A percentile compares a stretch with the other conserved stretches of the same genome.
Conservation (phyloP, 2,329 filamentous ascomycete genomes). For the Botrytis elliptica region DNA sequence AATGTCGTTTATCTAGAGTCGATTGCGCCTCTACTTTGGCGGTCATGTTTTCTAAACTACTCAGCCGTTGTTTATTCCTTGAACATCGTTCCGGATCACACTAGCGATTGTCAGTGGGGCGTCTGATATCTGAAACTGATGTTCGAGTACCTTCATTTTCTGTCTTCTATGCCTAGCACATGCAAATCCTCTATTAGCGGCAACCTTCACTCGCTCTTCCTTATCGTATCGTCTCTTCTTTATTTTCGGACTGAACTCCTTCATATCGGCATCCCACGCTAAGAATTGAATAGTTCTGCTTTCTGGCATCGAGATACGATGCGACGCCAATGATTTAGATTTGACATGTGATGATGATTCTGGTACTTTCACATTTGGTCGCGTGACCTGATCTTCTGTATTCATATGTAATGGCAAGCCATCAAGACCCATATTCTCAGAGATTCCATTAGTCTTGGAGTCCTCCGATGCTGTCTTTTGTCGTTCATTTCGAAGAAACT, state of each 20-base stretch:
- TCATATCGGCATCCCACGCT: conserved; percentile 25
- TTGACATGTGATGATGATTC: conserved; percentile 14
- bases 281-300: conserved; percentile 16
- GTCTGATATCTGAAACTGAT: background rate
- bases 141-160: conserved; percentile 26
- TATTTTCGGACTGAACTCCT: conserved; percentile 20
- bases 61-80: conserved; percentile 20
- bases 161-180: conserved; percentile 26
- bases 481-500: conserved; percentile 21
- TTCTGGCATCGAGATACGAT: conserved; percentile 17
- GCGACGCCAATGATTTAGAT: conserved; percentile 1
- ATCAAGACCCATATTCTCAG: background rate
- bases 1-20: conserved; percentile 10
- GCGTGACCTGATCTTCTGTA: conserved; percentile 11
- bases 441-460: background rate
- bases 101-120: conserved; percentile 1
- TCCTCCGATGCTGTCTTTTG: conserved; percentile 7
- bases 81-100: conserved; percentile 22
- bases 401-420: conserved; percentile 8
- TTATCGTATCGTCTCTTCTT: conserved; percentile 26
- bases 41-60: conserved; percentile 16
- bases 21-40: conserved; percentile 8
- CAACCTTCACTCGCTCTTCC: conserved; percentile 26
- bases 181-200: conserved; percentile 28
- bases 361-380: conserved; percentile 1